A percentile compares a stretch with the other conserved stretches of the same genome.
These are phyloP conservation scores for Claviceps maximensis DNA, from an alignment of 2,329 filamentous ascomycete species.

Conservation along the genomic window DNA sequence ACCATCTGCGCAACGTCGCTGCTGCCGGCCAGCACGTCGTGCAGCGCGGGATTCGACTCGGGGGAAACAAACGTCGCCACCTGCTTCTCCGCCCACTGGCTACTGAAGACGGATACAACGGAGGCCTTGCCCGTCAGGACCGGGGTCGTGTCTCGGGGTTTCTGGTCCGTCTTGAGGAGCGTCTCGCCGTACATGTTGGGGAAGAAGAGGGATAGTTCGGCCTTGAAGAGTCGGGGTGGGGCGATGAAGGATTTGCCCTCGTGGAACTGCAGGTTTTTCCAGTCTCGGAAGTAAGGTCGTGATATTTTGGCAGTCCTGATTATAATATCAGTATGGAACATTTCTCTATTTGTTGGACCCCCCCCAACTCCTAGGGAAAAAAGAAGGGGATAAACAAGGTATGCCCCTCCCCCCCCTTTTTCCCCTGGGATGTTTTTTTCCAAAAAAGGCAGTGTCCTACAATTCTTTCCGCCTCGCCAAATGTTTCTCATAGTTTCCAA, in stretches of 20 bases:
- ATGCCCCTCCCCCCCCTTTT: no score
- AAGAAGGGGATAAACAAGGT: no score
- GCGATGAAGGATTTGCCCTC: slow-evolving; percentile 87
- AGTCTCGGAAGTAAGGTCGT: slow-evolving; percentile 92
- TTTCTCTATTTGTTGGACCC: no score
- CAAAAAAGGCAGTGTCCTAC: slow-evolving; percentile 29
- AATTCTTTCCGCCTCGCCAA: slow-evolving; percentile 61
- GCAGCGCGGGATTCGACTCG: slow-evolving; percentile 55
- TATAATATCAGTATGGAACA: no score
- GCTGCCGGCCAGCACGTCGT: slow-evolving; percentile 42
- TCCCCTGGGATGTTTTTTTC: no score
- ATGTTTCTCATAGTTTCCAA: slow-evolving; percentile 77
- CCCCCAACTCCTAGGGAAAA: no score
- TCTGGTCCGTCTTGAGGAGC: slow-evolving; percentile 41
- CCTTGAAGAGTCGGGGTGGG: slow-evolving; percentile 71
- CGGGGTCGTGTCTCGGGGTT: slow-evolving; percentile 57
- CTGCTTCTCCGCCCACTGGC: slow-evolving; percentile 76
- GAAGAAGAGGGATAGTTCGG: slow-evolving; percentile 76
- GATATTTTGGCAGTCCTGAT: slow-evolving; percentile 62
- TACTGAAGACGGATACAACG: slow-evolving; percentile 70
- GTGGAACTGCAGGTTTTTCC: slow-evolving; percentile 69
- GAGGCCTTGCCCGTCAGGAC: slow-evolving; percentile 60
- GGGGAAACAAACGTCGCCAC: slow-evolving; percentile 55
- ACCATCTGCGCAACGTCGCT: slow-evolving; percentile 55
- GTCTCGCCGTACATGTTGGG: slow-evolving; percentile 81